These are phyloP conservation scores for Eleusine indica DNA, from an alignment of 176 grass and related monocot species.

Conservation along the genomic window DNA sequence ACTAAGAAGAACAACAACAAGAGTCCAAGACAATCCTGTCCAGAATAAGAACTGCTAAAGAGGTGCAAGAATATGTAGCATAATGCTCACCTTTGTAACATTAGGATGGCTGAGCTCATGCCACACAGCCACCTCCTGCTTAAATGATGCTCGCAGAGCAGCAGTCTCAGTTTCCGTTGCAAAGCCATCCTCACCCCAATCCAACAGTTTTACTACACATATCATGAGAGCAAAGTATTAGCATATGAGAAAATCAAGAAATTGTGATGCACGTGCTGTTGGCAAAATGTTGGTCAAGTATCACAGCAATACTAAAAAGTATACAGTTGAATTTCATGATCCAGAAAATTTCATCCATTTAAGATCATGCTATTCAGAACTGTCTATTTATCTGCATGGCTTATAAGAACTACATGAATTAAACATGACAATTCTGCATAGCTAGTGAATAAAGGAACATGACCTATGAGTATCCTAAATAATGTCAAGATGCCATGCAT, in stretches of 20 bases:
- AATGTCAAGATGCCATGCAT: neutral
- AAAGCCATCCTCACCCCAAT: conserved; percentile 75
- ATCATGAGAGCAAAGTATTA: neutral
- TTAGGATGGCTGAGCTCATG: conserved; percentile 73
- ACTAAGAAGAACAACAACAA: neutral
- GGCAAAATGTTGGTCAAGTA: neutral
- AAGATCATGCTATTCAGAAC: neutral
- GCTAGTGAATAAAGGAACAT: neutral
- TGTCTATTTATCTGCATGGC: neutral
- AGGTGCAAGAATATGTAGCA: conserved; percentile 1
- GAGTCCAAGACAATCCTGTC: neutral
- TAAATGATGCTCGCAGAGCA: conserved; percentile 53
- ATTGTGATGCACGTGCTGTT: neutral
- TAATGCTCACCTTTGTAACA: conserved; percentile 65
- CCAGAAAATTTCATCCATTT: neutral
- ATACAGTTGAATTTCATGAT: neutral
- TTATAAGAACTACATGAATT: neutral
- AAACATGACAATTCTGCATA: neutral
- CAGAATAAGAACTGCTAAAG: conserved; percentile 8
- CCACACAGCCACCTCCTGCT: conserved; percentile 78
- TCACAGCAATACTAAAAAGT: neutral
- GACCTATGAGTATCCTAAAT: neutral
- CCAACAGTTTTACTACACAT: conserved; percentile 68
- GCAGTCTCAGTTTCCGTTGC: conserved; percentile 57
- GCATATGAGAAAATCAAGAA: neutral